Conservation (phyloP, 2,329 filamentous ascomycete species). For the Coleophoma eucalyptorum region DNA sequence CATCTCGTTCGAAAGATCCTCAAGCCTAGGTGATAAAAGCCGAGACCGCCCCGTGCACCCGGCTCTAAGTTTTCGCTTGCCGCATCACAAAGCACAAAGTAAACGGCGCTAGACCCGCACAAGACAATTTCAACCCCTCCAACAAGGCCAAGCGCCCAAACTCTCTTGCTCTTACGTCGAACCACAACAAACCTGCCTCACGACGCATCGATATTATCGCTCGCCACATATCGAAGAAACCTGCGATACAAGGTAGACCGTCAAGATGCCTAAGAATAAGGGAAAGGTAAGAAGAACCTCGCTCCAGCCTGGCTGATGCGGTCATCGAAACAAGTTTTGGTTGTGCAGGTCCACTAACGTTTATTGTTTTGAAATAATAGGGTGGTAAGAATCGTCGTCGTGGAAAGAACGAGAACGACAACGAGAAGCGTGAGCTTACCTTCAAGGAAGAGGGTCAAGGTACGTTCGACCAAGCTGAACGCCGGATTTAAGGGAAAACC, state of each 20-base stretch:
- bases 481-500: not conserved
- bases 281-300: conserved; percentile 70
- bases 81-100: too few relatives aligned
- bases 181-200: not conserved
- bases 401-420: conserved; percentile 99
- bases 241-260: conserved; percentile 7
- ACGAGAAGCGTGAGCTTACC: conserved; percentile 96
- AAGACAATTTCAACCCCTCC: not conserved
- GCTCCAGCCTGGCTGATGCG: too few relatives aligned
- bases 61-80: too few relatives aligned
- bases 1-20: too few relatives aligned
- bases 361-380: conserved; percentile 41
- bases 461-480: conserved; percentile 25
- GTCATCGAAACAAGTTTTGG: too few relatives aligned
- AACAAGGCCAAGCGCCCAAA: not conserved
- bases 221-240: not conserved
- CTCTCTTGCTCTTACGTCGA: not conserved
- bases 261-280: conserved; percentile 97
- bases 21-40: too few relatives aligned
- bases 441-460: conserved; percentile 98
- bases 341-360: too few relatives aligned
- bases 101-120: not conserved
- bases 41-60: too few relatives aligned
- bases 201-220: not conserved
- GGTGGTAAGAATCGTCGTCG: conserved; percentile 98